Percentiles rank a stretch among this genome's conserved stretches.
Conservation (phyloP, 192 early-diverging fungal species). For the Jimgerdemannia flammicorona region DNA sequence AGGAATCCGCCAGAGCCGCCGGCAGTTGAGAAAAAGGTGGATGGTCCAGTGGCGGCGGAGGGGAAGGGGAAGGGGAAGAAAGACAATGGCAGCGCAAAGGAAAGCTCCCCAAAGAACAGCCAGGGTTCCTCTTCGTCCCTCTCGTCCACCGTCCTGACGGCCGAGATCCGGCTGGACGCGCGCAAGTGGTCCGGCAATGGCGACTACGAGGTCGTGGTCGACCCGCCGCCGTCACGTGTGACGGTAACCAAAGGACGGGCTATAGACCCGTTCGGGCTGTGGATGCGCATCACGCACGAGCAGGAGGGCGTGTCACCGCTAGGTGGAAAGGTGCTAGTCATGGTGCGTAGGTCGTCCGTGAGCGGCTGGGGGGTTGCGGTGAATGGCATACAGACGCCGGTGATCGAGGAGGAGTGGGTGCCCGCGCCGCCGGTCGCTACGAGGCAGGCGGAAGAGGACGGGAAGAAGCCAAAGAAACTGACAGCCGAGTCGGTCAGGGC, state of each 20-base stretch:
- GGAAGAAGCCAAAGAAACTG: constrained; percentile 20
- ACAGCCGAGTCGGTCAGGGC: not conserved
- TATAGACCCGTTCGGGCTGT: constrained; percentile 37
- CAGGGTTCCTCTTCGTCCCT: not conserved
- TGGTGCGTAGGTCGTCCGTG: constrained; percentile 24
- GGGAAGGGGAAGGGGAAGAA: not conserved
- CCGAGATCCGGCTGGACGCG: constrained; percentile 38
- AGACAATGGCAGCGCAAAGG: not conserved
- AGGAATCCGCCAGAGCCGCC: not conserved
- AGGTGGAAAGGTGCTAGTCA: constrained; percentile 40
- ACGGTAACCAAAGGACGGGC: constrained; percentile 19
- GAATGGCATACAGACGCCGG: constrained; percentile 17
- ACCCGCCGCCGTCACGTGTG: constrained; percentile 43
- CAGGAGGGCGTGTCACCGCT: constrained; percentile 35
- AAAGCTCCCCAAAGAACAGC: not conserved
- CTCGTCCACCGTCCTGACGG: not conserved
- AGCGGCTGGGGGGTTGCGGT: constrained; percentile 29
- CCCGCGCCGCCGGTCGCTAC: constrained; percentile 23
- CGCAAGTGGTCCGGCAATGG: constrained; percentile 26
- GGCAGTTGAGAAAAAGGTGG: not conserved
- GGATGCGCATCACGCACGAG: constrained; percentile 39
- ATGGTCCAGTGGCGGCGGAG: not conserved
- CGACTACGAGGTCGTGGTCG: constrained; percentile 37
- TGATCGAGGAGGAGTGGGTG: constrained; percentile 19
- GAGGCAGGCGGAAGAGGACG: constrained; percentile 15